Conservation (phyloP, 177 flowering plant genomes). For the Tripterygium wilfordii region DNA sequence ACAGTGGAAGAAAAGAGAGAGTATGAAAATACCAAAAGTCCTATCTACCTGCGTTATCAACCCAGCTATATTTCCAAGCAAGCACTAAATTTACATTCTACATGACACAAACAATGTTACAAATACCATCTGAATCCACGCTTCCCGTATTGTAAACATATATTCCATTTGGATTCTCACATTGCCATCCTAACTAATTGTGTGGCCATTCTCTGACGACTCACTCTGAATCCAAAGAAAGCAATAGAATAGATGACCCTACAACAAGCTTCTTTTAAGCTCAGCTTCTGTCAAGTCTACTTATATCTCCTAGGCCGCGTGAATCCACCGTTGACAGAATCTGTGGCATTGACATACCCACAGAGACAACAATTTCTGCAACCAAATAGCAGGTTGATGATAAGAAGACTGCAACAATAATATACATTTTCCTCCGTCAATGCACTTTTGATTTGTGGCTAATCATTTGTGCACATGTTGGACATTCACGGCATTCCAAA, state of each 20-base stretch:
- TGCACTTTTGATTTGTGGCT: no score
- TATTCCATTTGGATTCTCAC: conserved; percentile 9
- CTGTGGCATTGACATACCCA: conserved; percentile 65
- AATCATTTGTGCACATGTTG: no score
- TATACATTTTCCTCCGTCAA: no score
- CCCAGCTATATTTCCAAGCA: conserved; percentile 13
- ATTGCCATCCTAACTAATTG: conserved; percentile 1
- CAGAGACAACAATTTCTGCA: conserved; percentile 60
- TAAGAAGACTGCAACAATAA: no score
- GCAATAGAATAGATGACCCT: conserved; percentile 5
- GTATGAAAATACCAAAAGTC: neutral
- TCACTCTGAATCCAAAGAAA: conserved; percentile 4
- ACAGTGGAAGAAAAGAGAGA: neutral
- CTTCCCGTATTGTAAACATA: conserved; percentile 3
- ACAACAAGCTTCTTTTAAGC: conserved; percentile 5
- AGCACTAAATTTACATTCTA: conserved; percentile 19
- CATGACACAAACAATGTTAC: conserved; percentile 15
- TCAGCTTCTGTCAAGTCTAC: conserved; percentile 39
- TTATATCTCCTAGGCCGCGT: conserved; percentile 24
- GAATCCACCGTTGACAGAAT: conserved; percentile 40
- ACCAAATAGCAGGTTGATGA: conserved; percentile 1
- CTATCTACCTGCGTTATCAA: conserved; percentile 8
- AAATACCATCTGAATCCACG: conserved; percentile 13
- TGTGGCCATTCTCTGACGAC: conserved; percentile 10
- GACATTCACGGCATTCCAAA: no score